Conservation (phyloP, 306 rosid genomes). For the Dalbergia cultrata region DNA sequence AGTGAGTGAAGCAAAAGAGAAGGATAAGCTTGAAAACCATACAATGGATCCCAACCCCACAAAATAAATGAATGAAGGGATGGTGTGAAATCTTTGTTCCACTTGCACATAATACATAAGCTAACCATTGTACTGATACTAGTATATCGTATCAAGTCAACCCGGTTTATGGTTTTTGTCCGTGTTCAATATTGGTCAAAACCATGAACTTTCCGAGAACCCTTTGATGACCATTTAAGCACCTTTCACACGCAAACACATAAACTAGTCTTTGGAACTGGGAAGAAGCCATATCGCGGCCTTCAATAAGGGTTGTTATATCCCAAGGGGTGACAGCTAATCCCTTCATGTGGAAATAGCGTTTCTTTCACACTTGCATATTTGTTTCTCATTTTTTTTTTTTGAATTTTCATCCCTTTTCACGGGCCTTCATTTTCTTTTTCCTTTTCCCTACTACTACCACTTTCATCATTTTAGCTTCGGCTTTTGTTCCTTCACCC, state of each 20-base stretch:
- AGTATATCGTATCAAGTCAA: slow-evolving; percentile 53
- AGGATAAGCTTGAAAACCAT: background rate
- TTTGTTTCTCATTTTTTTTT: background rate
- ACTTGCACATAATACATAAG: background rate
- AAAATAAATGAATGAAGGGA: background rate
- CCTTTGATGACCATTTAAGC: background rate
- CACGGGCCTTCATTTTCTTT: slow-evolving; percentile 10
- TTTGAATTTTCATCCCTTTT: background rate
- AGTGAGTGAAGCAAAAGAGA: background rate
- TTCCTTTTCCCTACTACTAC: background rate
- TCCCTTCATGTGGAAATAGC: slow-evolving; percentile 49
- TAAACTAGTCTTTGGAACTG: slow-evolving; percentile 20
- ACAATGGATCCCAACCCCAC: background rate
- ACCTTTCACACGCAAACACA: slow-evolving; percentile 36
- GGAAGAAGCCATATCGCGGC: background rate
- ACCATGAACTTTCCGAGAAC: slow-evolving; percentile 53
- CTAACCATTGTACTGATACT: background rate
- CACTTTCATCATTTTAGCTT: slow-evolving; percentile 36
- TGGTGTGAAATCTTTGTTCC: background rate
- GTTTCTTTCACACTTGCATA: slow-evolving; percentile 67
- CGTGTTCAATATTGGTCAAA: slow-evolving; percentile 31
- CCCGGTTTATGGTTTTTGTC: slow-evolving; percentile 51
- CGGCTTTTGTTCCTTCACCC: background rate
- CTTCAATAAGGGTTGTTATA: slow-evolving; percentile 43
- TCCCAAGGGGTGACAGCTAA: slow-evolving; percentile 61